Evolutionary conservation across 768 basidiomycete genomes (phyloP).

Genomic region (Tephrocybe sp.): DNA sequence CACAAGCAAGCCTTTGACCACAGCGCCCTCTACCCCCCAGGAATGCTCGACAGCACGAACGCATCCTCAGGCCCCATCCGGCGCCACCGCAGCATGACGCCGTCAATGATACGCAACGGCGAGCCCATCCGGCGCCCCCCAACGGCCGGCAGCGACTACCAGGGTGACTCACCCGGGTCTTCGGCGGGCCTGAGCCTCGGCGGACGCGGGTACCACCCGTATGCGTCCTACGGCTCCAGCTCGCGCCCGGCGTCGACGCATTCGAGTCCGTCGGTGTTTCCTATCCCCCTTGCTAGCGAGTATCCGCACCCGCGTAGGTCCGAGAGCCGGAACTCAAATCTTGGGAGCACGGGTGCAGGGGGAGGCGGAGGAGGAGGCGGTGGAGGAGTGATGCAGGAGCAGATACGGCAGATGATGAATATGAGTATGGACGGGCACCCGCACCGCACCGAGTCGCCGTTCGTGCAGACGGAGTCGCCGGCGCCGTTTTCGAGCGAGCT

Average conservation of each 20-base stretch:
- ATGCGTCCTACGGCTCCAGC: slow-evolving; percentile 38
- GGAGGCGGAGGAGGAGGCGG: no score
- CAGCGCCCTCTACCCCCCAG: slow-evolving; percentile 43
- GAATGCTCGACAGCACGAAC: slow-evolving; percentile 29
- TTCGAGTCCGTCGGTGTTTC: slow-evolving; percentile 42
- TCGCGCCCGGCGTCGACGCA: slow-evolving; percentile 39
- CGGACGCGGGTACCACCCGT: slow-evolving; percentile 55
- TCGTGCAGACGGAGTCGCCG: slow-evolving; percentile 37
- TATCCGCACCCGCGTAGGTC: slow-evolving; percentile 28
- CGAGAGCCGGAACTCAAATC: slow-evolving; percentile 39
- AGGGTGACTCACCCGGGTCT: slow-evolving; percentile 30
- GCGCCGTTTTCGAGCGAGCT: slow-evolving; percentile 35
- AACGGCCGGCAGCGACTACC: slow-evolving; percentile 38
- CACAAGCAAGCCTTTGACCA: slow-evolving; percentile 70
- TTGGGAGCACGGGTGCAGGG: slow-evolving; percentile 23
- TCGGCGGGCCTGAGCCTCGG: slow-evolving; percentile 28
- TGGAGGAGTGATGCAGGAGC: slow-evolving; percentile 41
- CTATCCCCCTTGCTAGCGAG: slow-evolving; percentile 34
- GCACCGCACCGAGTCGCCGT: slow-evolving; percentile 37
- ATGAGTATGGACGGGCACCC: slow-evolving; percentile 24
- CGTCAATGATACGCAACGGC: slow-evolving; percentile 52
- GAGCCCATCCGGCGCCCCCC: slow-evolving; percentile 48
- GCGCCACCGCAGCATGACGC: slow-evolving; percentile 77
- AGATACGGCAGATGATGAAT: slow-evolving; percentile 43
- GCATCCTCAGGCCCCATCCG: slow-evolving; percentile 57